Evolutionary conservation across 495 filamentous ascomycete genomes (phyloP), one percentile per base, ranked within the genome.

Genomic region (Filosporella fistucella): DNA sequence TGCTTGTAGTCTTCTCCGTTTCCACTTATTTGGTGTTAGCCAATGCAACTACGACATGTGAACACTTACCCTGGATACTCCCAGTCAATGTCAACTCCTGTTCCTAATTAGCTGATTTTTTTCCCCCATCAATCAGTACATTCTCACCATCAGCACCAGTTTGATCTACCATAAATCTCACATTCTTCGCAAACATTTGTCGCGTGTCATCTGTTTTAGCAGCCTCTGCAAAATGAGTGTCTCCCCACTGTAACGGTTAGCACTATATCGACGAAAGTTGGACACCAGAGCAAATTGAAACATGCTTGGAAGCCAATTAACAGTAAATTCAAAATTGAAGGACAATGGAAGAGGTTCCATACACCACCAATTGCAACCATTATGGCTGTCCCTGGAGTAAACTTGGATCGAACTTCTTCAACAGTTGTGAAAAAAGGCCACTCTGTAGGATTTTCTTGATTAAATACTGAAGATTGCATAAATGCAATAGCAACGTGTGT

Each of bases 1-100:
- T 74, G 52, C 47, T 83, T 88, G 70, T 88, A 90, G 62, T 88
- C 82, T 40, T 84, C 75, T 18, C 85, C 85, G 58, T 90, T 88
- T 34, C 86, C 86, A 24, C 84, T 79, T 43, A 8, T 17, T 20
- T 11, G 32, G 11, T 11, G 16, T 17, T 25, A 40, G 26, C 4
- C 28, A 21, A 9, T 28, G 9, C 14, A 24, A 17, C 10, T n/a
- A 34, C n/a, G 20, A 24, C 24, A 14, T 4, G 13, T 21, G 7
- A 6, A 8, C 7, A 56, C 65, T 52, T 59, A 76, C 75, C 70
- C 85, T 1, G 86, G 85, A 58, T 88, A 90, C 54, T 90, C 85
- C 85, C 86, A 90, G 58, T 90, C 85, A 45, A 89, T 78, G 49
- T 90, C 86, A 61, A 78, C 64, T 13, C 69, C 67, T 66, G 34